Evolutionary conservation across 192 early-diverging fungal species (phyloP).

Genomic region (Backusella morwellensis): DNA sequence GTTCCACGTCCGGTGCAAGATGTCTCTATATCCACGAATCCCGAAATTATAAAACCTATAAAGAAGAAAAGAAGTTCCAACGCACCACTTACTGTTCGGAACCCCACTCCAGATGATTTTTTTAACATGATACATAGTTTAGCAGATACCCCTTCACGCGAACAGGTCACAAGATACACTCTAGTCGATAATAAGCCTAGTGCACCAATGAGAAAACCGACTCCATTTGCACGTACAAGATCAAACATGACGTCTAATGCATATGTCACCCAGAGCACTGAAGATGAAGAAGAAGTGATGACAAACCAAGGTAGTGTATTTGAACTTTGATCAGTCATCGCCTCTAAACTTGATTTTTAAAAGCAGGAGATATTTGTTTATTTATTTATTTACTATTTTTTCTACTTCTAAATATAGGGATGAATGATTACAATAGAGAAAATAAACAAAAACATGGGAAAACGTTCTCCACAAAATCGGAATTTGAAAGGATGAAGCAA

Average conservation of each 20-base stretch:
- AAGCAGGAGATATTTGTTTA: neutral
- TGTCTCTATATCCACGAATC: neutral
- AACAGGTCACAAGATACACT: neutral
- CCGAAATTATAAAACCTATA: neutral
- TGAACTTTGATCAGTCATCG: neutral
- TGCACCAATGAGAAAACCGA: neutral
- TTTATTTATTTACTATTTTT: neutral
- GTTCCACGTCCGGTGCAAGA: neutral
- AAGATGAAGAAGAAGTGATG: neutral
- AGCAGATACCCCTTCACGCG: constrained; percentile 1
- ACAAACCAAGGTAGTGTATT: neutral
- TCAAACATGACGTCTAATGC: neutral
- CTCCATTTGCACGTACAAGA: neutral
- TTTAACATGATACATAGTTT: neutral
- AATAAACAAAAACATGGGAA: constrained; percentile 2
- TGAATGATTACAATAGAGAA: neutral
- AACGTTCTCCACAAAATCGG: neutral
- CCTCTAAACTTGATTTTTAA: neutral
- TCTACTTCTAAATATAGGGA: neutral
- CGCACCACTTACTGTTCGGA: neutral
- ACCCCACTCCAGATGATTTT: neutral
- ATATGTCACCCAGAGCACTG: neutral
- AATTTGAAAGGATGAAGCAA: neutral
- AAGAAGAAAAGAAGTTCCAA: neutral
- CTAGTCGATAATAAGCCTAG: neutral